Evolutionary conservation across 208 protist genomes (phyloP).

Genomic region (Trypanosoma rangeli): DNA sequence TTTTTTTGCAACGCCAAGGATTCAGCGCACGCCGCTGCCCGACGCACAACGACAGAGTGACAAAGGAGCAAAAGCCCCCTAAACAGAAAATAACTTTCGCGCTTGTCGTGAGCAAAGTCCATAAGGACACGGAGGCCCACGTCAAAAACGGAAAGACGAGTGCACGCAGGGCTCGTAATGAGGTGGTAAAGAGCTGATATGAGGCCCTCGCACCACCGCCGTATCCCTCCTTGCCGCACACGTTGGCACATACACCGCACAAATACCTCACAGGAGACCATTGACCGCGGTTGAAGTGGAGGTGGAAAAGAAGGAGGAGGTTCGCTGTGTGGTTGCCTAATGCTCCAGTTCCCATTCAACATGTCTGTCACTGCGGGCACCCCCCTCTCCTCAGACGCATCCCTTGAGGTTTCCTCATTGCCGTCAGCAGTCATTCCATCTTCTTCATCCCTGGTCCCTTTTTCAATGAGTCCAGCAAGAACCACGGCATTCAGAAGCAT

Average conservation of each 20-base stretch:
- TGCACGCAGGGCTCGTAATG: conserved; percentile 14
- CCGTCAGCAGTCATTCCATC: not conserved
- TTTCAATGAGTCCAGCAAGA: not conserved
- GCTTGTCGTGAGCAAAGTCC: not conserved
- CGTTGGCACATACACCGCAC: conserved; percentile 1
- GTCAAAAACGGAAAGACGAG: conserved; percentile 20
- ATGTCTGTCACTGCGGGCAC: not conserved
- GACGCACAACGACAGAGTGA: not conserved
- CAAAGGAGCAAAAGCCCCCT: conserved; percentile 14
- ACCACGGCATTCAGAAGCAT: conserved; percentile 22
- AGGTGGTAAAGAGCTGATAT: conserved; percentile 16
- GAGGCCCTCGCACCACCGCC: conserved; percentile 7
- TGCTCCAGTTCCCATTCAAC: conserved; percentile 4
- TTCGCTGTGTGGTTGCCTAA: not conserved
- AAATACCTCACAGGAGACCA: conserved; percentile 11
- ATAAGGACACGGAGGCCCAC: conserved; percentile 9
- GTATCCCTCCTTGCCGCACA: not conserved
- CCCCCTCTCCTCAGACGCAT: not conserved
- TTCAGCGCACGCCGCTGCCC: conserved; percentile 9
- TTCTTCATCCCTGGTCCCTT: not conserved
- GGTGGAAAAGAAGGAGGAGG: not conserved
- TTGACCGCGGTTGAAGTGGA: not conserved
- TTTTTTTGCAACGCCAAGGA: conserved; percentile 5
- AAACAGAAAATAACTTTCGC: not conserved
- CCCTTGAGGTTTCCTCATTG: not conserved